Conservation (phyloP, 176 grass and related monocot species). For the Musa schizocarpa region DNA sequence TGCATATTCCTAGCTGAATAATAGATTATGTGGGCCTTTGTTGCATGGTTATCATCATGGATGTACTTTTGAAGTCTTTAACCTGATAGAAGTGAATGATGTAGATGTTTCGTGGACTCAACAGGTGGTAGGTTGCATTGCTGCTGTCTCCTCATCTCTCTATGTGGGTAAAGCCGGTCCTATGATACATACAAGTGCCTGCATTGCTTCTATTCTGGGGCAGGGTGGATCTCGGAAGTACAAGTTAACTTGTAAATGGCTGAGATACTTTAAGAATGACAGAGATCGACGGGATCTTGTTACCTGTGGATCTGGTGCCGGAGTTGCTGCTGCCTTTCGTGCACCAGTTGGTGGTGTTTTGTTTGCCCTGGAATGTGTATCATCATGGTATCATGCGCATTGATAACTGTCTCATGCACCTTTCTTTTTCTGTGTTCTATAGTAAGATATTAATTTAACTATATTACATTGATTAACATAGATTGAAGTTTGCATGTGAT, state of each 20-base stretch:
- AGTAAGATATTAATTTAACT: no score
- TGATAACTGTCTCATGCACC: neutral
- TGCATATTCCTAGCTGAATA: neutral
- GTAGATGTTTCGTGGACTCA: constrained; percentile 15
- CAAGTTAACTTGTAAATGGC: constrained; percentile 61
- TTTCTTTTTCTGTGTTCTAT: neutral
- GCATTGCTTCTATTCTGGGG: constrained; percentile 82
- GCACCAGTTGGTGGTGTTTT: constrained; percentile 86
- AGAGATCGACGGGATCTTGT: constrained; percentile 85
- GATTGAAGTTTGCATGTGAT: neutral
- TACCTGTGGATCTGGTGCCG: constrained; percentile 81
- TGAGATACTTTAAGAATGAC: constrained; percentile 94
- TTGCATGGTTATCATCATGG: neutral
- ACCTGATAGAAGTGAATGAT: neutral
- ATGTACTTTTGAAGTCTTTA: neutral
- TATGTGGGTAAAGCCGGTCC: constrained; percentile 94
- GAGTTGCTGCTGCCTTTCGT: constrained; percentile 82
- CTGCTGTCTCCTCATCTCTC: constrained; percentile 86
- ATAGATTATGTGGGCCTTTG: neutral
- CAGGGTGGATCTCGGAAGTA: constrained; percentile 83
- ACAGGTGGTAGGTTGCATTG: constrained; percentile 73
- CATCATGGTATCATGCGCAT: constrained; percentile 67
- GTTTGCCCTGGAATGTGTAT: constrained; percentile 80
- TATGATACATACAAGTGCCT: constrained; percentile 68
- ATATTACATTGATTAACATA: neutral